Evolutionary conservation across 148 eudicot genomes (phyloP).

Genomic region (Silene uniflora): DNA sequence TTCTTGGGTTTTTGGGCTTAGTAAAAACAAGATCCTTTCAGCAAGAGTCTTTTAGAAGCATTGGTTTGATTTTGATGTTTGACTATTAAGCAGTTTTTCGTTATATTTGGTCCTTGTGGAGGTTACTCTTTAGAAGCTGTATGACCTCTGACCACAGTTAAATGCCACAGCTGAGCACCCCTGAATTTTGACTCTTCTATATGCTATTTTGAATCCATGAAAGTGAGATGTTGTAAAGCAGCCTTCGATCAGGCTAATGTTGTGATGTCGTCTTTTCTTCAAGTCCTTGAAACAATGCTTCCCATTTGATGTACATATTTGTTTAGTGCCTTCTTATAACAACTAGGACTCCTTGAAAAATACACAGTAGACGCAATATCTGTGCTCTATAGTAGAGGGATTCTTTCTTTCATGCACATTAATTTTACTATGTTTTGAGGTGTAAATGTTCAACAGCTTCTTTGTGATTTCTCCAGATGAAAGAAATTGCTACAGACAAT

Average conservation of each 20-base stretch:
- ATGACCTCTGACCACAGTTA: background rate
- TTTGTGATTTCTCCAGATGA: conserved; percentile 55
- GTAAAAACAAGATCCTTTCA: background rate
- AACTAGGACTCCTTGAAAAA: background rate
- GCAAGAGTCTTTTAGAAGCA: background rate
- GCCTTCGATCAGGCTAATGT: background rate
- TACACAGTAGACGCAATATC: background rate
- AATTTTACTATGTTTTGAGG: conserved; percentile 7
- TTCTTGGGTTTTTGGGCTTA: background rate
- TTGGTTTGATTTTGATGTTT: background rate
- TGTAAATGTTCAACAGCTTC: background rate
- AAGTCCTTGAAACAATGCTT: background rate
- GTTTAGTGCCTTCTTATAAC: background rate
- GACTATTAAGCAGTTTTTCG: background rate
- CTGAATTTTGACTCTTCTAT: background rate
- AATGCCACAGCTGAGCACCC: background rate
- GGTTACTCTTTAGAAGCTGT: background rate
- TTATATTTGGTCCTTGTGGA: background rate
- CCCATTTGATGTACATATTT: background rate
- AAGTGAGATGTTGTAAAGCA: background rate
- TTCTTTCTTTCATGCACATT: background rate
- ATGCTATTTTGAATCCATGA: background rate
- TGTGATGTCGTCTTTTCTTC: background rate
- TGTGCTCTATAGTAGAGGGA: background rate
- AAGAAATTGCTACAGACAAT: conserved; percentile 91